Percentiles rank a stretch among this genome's conserved stretches.
These are phyloP conservation scores for Phytophthora meadii DNA, from an alignment of 352 stramenopile genomes.

Conservation along the genomic window DNA sequence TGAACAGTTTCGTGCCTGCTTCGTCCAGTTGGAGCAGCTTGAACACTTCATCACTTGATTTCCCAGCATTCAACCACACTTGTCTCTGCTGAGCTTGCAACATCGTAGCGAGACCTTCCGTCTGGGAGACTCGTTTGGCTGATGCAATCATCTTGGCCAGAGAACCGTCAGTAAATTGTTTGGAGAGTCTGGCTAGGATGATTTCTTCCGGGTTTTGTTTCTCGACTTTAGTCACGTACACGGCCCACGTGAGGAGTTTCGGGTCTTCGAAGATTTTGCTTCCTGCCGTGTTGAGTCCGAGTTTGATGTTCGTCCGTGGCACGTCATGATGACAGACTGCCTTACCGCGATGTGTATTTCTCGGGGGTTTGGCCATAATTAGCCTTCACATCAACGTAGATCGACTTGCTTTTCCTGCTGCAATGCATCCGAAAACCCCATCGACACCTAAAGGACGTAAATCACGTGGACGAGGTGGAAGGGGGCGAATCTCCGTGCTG, in stretches of 20 bases:
- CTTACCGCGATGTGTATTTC: no score
- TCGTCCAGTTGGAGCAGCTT: constrained; percentile 4
- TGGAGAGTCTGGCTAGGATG: constrained; percentile 1
- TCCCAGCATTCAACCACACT: neutral
- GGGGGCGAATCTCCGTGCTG: constrained; percentile 13
- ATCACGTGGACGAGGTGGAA: neutral
- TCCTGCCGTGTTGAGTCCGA: neutral
- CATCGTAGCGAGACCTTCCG: neutral
- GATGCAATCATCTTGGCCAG: constrained; percentile 4
- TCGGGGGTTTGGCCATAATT: constrained; percentile 8
- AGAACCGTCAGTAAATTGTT: neutral
- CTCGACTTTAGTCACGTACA: constrained; percentile 5
- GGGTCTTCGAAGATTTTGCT: constrained; percentile 1
- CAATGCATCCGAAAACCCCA: constrained; percentile 11
- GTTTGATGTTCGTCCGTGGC: no score
- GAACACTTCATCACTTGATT: constrained; percentile 1
- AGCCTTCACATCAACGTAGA: constrained; percentile 7
- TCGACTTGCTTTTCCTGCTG: neutral
- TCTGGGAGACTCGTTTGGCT: neutral
- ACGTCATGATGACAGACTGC: no score
- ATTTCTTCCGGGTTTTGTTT: neutral
- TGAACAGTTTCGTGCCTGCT: neutral
- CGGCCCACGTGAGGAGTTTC: neutral
- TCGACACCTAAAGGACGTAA: constrained; percentile 26
- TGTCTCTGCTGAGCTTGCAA: constrained; percentile 1